Evolutionary conservation across 2,329 filamentous ascomycete species (phyloP).

Genomic region (Trichoderma asperellum): DNA sequence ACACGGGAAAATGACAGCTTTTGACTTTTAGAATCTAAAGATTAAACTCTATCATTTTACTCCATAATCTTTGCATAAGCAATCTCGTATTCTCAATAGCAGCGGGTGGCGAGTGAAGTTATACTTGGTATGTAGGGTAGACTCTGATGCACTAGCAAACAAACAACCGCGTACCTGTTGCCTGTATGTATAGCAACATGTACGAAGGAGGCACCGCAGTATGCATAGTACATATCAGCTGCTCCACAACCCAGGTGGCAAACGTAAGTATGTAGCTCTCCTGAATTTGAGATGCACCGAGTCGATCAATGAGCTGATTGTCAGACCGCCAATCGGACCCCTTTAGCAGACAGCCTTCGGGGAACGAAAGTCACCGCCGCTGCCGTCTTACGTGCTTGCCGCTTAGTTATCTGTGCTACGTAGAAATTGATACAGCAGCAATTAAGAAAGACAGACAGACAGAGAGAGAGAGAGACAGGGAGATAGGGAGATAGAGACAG

Average conservation of each 20-base stretch:
- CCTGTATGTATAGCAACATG: too few relatives aligned
- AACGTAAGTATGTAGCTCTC: neutral
- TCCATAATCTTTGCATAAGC: neutral
- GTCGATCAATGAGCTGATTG: constrained; percentile 6
- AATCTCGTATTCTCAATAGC: neutral
- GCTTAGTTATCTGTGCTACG: neutral
- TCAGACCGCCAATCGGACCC: constrained; percentile 19
- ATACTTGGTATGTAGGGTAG: constrained; percentile 1
- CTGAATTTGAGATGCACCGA: neutral
- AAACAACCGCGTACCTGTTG: too few relatives aligned
- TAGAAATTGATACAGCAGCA: neutral
- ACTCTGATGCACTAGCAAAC: neutral
- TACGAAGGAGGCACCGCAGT: neutral
- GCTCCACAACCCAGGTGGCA: neutral
- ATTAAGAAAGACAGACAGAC: neutral
- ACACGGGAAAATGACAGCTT: neutral
- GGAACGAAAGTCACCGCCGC: neutral
- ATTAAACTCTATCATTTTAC: neutral
- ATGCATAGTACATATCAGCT: neutral
- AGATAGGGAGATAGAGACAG: neutral
- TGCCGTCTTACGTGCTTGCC: neutral
- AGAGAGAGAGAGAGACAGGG: neutral
- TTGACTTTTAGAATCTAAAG: neutral
- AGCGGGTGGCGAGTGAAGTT: neutral
- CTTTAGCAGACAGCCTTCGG: neutral